Conservation (phyloP, 805 yeast species). For the Wickerhamomyces silvicola region DNA sequence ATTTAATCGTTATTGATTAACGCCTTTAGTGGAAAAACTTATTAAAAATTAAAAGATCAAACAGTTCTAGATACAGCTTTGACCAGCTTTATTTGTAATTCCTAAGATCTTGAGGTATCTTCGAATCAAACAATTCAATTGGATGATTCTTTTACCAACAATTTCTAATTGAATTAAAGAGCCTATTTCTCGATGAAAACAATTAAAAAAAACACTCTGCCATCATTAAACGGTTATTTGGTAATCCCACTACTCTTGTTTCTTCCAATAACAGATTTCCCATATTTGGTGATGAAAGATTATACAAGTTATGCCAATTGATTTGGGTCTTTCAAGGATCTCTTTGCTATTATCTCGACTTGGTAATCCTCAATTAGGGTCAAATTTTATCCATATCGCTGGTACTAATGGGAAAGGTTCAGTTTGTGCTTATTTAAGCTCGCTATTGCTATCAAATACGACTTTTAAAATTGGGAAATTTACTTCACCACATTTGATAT, state of each 20-base stretch:
- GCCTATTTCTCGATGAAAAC: too few species aligned
- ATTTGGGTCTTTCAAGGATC: slow-evolving; percentile 52
- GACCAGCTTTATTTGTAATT: too few species aligned
- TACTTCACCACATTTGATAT: slow-evolving; percentile 81
- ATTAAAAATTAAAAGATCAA: too few species aligned
- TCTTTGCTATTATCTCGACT: slow-evolving; percentile 37
- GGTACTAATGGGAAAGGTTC: slow-evolving; percentile 98
- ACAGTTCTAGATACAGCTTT: too few species aligned
- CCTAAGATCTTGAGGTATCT: too few species aligned
- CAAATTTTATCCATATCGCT: slow-evolving; percentile 79
- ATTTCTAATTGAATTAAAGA: too few species aligned
- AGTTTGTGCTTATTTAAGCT: slow-evolving; percentile 72
- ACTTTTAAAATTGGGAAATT: slow-evolving; percentile 60
- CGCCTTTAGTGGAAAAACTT: too few species aligned
- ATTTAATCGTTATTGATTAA: neutral
- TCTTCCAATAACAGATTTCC: neutral
- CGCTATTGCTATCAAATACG: slow-evolving; percentile 45
- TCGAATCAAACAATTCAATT: too few species aligned
- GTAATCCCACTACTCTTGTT: too few species aligned
- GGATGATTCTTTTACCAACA: too few species aligned
- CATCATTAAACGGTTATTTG: too few species aligned
- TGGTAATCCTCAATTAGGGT: slow-evolving; percentile 62
- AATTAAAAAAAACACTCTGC: neutral
- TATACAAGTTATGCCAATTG: slow-evolving; percentile 31
- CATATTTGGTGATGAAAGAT: neutral